Conservation (phyloP, 2,329 filamentous ascomycete species). For the Curvularia spicifera region DNA sequence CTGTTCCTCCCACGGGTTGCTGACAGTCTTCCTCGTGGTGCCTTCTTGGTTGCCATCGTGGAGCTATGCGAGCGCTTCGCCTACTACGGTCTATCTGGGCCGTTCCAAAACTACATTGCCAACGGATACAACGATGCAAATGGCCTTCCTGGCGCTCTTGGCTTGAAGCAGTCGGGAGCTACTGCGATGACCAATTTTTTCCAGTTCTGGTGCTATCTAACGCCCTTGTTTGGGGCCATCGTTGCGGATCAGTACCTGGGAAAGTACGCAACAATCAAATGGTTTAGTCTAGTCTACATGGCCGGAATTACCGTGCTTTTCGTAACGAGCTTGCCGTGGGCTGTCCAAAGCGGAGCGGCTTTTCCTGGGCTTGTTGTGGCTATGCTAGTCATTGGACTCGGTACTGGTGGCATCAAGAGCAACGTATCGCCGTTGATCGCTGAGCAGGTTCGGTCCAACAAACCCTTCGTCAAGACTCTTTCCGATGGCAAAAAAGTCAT, state of each 20-base stretch:
- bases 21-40: constrained; percentile 54
- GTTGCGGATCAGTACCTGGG: constrained; percentile 72
- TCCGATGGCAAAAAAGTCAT: constrained; percentile 51
- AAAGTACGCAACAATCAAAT: constrained; percentile 72
- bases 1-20: constrained; percentile 45
- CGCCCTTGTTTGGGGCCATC: constrained; percentile 57
- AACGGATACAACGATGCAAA: constrained; percentile 50
- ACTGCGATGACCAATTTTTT: constrained; percentile 57
- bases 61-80: constrained; percentile 59
- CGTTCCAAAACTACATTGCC: constrained; percentile 59
- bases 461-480: constrained; percentile 50
- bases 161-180: constrained; percentile 52
- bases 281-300: constrained; percentile 68
- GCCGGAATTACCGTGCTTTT: constrained; percentile 71
- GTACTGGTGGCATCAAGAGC: constrained; percentile 81
- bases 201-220: constrained; percentile 58
- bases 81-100: constrained; percentile 54
- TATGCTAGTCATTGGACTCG: constrained; percentile 73
- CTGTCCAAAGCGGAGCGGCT: constrained; percentile 65
- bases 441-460: constrained; percentile 55
- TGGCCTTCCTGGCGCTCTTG: constrained; percentile 51
- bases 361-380: constrained; percentile 70
- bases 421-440: constrained; percentile 67
- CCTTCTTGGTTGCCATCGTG: constrained; percentile 57
- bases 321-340: constrained; percentile 66